Percentiles rank a stretch among this genome's conserved stretches.
These are phyloP conservation scores for Nothophytophthora sp. DNA, from an alignment of 352 stramenopile genomes.

Conservation along the genomic window DNA sequence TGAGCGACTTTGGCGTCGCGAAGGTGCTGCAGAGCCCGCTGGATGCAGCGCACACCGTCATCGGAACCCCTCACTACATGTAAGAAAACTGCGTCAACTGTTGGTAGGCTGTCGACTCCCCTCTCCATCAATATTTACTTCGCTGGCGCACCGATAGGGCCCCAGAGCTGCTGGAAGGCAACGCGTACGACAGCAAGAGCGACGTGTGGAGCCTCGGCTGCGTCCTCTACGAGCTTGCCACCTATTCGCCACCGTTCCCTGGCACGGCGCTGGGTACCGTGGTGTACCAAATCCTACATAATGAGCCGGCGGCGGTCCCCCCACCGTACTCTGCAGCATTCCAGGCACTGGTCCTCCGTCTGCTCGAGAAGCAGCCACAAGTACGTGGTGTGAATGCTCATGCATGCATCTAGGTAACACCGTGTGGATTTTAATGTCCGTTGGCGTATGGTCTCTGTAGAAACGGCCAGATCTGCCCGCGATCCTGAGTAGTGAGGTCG, in stretches of 20 bases:
- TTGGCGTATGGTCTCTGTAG: too few relatives aligned
- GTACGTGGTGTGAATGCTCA: too few relatives aligned
- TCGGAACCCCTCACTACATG: conserved; percentile 80
- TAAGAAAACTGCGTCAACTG: too few relatives aligned
- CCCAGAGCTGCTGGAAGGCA: conserved; percentile 73
- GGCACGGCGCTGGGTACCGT: conserved; percentile 58
- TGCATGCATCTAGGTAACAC: too few relatives aligned
- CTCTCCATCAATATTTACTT: neutral
- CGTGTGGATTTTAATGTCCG: neutral
- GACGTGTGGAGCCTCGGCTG: conserved; percentile 88
- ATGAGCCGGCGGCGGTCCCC: conserved; percentile 27
- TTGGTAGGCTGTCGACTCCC: too few relatives aligned
- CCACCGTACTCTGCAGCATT: conserved; percentile 32
- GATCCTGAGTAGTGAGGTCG: conserved; percentile 22
- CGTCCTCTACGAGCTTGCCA: conserved; percentile 78
- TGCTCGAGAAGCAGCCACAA: conserved; percentile 49
- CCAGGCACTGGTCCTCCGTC: conserved; percentile 16
- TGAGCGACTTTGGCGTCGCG: conserved; percentile 75
- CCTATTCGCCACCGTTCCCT: conserved; percentile 58
- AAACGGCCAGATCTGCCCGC: conserved; percentile 22
- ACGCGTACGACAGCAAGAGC: conserved; percentile 63
- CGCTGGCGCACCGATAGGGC: too few relatives aligned
- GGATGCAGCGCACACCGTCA: conserved; percentile 55
- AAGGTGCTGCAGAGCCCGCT: conserved; percentile 41
- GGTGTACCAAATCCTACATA: conserved; percentile 53